A percentile compares a stretch with the other conserved stretches of the same genome.
Conservation (phyloP, 345 rosid genomes). For the Eucalyptus regnans region DNA sequence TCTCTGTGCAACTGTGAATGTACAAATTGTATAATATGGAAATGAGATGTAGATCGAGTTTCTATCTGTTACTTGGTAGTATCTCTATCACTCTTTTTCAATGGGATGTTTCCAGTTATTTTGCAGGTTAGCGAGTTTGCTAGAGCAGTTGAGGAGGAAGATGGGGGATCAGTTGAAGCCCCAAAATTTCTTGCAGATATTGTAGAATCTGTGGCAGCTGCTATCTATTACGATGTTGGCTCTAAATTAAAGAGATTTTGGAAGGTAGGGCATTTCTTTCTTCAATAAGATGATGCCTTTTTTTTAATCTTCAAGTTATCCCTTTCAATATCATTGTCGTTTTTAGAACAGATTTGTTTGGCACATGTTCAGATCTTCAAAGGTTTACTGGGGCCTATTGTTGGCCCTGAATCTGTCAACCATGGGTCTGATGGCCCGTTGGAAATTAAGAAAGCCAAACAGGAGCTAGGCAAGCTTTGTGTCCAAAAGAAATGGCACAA, state of each 20-base stretch:
- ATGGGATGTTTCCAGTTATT: neutral
- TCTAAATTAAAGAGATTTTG: slow-evolving; percentile 49
- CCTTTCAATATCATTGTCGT: neutral
- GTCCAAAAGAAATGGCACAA: slow-evolving; percentile 41
- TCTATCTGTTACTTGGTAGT: neutral
- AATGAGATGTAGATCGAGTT: neutral
- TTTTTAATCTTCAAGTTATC: neutral
- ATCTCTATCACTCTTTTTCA: neutral
- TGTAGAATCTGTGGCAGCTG: slow-evolving; percentile 68
- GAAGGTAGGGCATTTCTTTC: slow-evolving; percentile 34
- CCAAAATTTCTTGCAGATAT: slow-evolving; percentile 75
- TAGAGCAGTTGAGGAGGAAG: slow-evolving; percentile 37
- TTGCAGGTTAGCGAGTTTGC: slow-evolving; percentile 49
- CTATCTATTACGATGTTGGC: slow-evolving; percentile 43
- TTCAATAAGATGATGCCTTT: neutral
- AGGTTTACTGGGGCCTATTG: slow-evolving; percentile 57
- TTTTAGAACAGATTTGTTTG: neutral
- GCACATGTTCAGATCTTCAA: slow-evolving; percentile 37
- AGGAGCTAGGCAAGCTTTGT: slow-evolving; percentile 43
- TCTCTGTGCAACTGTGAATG: neutral
- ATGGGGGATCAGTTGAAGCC: slow-evolving; percentile 64
- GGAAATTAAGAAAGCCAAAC: slow-evolving; percentile 32
- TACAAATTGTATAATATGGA: neutral
- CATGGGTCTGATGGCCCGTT: neutral
- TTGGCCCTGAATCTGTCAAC: slow-evolving; percentile 14